Base-by-base conservation (phyloP, 257 asterid genomes). In the Salvia splendens region DNA sequence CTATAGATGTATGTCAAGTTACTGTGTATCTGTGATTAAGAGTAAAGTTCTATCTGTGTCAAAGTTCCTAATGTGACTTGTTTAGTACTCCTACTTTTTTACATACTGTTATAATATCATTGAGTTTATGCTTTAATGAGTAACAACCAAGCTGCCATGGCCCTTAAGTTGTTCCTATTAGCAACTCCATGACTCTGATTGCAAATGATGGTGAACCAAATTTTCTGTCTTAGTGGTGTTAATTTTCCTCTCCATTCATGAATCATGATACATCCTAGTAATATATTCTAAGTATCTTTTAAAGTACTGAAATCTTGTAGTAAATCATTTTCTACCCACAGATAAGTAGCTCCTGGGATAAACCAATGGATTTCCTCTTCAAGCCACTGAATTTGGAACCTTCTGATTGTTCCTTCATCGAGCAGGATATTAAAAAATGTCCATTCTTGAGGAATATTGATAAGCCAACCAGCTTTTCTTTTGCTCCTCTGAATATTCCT, bases 391-490 rank as follows among this genome's bases (percentile, higher is more conserved):
- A 67, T 67, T 83, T 53, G 82, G 85, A 79, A 73, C 73, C 77
- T 64, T 68, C 78, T 74, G 87, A 76, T 72, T 82, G 86, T 77
- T 73, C 84, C 71, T 67, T 75, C 67, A 70, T 30, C 30, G 85
- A 76, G 75, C 86, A 77, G 71, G 87, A 79, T 77, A 68, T 85
- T 64, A 70, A 61, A 32, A 87, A 64, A 81, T 89, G 96, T 58
- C 96, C 96, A 54, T 87, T 89, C 82, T 79, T 87, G 89, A 83
- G 83, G 80, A 89, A 87, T 81, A 89, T 85, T 57, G 59, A 59
- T 66, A 80, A 82, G 73, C 96, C 96, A 58, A 89, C 95, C 66
- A 82, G 81, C 77, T 82, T 89, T 47, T 83, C 89, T 7, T 81
- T 89, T 67, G 82, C 89, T 65, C 62, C 87, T 64, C 58, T 70